Base-by-base conservation (phyloP, 148 eudicot genomes). In the Euryodendron excelsum region DNA sequence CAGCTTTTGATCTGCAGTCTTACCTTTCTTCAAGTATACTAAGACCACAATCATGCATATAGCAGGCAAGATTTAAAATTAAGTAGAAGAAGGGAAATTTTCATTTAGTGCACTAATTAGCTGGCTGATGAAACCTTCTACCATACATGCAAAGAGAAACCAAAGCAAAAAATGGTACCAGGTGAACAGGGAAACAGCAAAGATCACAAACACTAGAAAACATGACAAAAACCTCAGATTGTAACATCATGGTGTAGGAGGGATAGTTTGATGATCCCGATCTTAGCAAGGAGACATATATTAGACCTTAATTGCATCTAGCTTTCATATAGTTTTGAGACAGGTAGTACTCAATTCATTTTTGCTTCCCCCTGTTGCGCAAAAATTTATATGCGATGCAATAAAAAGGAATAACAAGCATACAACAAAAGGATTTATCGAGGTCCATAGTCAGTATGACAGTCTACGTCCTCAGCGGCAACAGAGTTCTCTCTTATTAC, bases 81-180 rank as follows among this genome's bases (percentile, higher is more conserved):
- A n/a, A n/a, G n/a, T n/a, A n/a, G n/a, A n/a, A n/a, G n/a, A n/a
- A n/a, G n/a, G n/a, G n/a, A 52, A 41, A 39, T 4, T 39, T 39
- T 39, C 44, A 39, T 39, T 39, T 39, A 7, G 20, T 50, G 55
- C 55, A 50, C 15, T 17, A 10, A 4, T 69, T 25, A 44, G 53
- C 20, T 44, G 0, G n/a, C 55, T 28, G 27, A 41, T 12, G 53
- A 69, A 69, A 52, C 31, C 60, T 55, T 55, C 2, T 23, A 21
- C 20, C 48, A 69, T 44, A 44, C 28, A 23, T 17, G 10, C 0
- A 69, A 23, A 69, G 10, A 25, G 53, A 12, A 69, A 69, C 33
- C 52, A 69, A 44, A 69, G 73, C 33, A 23, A 69, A 69, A 36
- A 44, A 23, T 15, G 20, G 71, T 39, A 68, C 53, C 73, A 44